Evolutionary conservation across 805 yeast species (phyloP).

Genomic region (Saturnispora zaruensis): DNA sequence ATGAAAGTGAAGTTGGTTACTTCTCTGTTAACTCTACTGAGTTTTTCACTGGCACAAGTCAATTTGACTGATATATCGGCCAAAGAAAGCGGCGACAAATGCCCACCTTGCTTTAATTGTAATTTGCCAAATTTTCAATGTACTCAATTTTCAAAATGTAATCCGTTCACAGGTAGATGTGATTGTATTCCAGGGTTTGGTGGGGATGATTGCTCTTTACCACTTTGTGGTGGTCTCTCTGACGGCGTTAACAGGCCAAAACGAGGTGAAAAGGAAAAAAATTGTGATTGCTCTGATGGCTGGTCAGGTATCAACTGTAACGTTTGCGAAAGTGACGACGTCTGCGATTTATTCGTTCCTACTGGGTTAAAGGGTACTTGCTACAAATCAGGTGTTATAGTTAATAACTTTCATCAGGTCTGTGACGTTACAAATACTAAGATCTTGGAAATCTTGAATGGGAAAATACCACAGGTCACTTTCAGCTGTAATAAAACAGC

Average conservation of each 20-base stretch:
- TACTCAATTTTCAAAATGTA: constrained; percentile 83
- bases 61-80: neutral
- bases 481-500: constrained; percentile 73
- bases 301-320: constrained; percentile 96
- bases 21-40: neutral
- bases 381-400: constrained; percentile 75
- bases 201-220: constrained; percentile 84
- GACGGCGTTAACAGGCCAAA: constrained; percentile 60
- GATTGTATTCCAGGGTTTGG: constrained; percentile 91
- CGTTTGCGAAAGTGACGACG: constrained; percentile 61
- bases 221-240: constrained; percentile 74
- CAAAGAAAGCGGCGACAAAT: constrained; percentile 30
- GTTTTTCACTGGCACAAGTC: neutral
- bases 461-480: constrained; percentile 83
- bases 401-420: constrained; percentile 76
- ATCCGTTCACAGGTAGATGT: constrained; percentile 81
- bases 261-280: constrained; percentile 38
- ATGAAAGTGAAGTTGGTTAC: neutral
- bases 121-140: constrained; percentile 85
- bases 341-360: constrained; percentile 85
- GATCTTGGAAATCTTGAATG: constrained; percentile 70
- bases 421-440: constrained; percentile 91
- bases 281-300: constrained; percentile 73
- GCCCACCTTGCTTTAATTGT: constrained; percentile 95
- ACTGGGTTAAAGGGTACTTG: constrained; percentile 79